Evolutionary conservation across 257 asterid genomes (phyloP).

Genomic region (Forsythia viridissima): DNA sequence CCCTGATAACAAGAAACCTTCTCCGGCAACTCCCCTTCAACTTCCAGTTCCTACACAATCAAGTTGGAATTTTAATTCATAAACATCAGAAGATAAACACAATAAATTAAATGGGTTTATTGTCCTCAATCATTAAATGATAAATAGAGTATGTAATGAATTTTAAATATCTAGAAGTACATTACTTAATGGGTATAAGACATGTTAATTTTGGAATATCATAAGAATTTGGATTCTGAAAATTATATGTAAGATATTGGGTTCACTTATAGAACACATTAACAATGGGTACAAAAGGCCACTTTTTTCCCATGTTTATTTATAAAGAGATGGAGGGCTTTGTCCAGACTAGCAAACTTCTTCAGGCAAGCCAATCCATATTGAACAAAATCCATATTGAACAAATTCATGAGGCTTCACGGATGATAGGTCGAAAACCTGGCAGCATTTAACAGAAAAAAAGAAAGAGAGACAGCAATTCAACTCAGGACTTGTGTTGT

Average conservation of each 20-base stretch:
- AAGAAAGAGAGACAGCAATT: slow-evolving; percentile 21
- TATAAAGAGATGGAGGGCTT: too few relatives aligned
- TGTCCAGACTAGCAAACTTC: slow-evolving; percentile 54
- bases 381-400: too few relatives aligned
- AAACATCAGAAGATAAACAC: background rate
- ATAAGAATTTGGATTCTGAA: background rate
- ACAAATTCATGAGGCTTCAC: slow-evolving; percentile 98
- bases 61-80: background rate
- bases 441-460: slow-evolving; percentile 33
- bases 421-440: slow-evolving; percentile 88
- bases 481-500: slow-evolving; percentile 4
- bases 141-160: too few relatives aligned
- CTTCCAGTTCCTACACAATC: slow-evolving; percentile 58
- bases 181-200: background rate
- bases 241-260: background rate
- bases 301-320: too few relatives aligned
- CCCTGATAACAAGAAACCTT: slow-evolving; percentile 70
- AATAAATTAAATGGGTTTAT: too few relatives aligned
- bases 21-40: slow-evolving; percentile 76
- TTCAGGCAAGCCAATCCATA: slow-evolving; percentile 92
- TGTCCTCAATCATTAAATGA: background rate
- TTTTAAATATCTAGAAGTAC: background rate
- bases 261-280: background rate
- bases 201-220: background rate
- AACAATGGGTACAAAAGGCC: slow-evolving; percentile 35